These are phyloP conservation scores for Carex kokanica DNA, from an alignment of 176 grass and related monocot genomes.

Conservation along the genomic window DNA sequence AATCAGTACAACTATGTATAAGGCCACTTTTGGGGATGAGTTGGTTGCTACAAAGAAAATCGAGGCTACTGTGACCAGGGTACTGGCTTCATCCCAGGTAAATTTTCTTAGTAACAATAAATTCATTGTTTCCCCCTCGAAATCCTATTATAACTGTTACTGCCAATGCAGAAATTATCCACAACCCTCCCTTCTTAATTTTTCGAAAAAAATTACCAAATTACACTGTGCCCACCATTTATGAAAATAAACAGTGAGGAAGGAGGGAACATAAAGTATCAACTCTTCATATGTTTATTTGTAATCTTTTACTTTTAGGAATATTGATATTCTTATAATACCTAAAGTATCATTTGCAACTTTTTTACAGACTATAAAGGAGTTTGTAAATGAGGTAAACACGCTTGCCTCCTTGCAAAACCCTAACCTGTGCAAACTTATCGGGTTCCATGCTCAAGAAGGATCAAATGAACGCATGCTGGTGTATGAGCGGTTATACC, in stretches of 20 bases:
- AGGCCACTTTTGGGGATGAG: constrained; percentile 73
- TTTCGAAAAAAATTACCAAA: background rate
- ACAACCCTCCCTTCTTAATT: background rate
- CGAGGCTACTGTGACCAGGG: constrained; percentile 72
- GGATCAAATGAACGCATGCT: constrained; percentile 75
- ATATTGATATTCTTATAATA: background rate
- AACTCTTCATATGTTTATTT: background rate
- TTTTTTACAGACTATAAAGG: constrained; percentile 68
- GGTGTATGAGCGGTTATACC: constrained; percentile 78
- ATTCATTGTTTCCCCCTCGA: background rate
- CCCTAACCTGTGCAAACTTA: constrained; percentile 85
- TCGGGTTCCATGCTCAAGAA: constrained; percentile 71
- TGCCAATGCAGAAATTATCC: background rate
- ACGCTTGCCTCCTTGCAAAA: constrained; percentile 63
- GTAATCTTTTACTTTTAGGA: background rate
- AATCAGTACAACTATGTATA: constrained; percentile 59
- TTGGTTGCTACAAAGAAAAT: constrained; percentile 39
- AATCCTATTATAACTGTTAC: background rate
- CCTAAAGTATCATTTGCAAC: background rate
- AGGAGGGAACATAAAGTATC: background rate
- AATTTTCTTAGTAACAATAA: background rate
- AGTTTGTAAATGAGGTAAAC: constrained; percentile 74
- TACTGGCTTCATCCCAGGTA: constrained; percentile 71
- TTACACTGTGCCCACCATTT: background rate
- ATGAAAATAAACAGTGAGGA: background rate